Conservation (phyloP, 2,329 filamentous ascomycete species). For the Gyromitra esculenta region DNA sequence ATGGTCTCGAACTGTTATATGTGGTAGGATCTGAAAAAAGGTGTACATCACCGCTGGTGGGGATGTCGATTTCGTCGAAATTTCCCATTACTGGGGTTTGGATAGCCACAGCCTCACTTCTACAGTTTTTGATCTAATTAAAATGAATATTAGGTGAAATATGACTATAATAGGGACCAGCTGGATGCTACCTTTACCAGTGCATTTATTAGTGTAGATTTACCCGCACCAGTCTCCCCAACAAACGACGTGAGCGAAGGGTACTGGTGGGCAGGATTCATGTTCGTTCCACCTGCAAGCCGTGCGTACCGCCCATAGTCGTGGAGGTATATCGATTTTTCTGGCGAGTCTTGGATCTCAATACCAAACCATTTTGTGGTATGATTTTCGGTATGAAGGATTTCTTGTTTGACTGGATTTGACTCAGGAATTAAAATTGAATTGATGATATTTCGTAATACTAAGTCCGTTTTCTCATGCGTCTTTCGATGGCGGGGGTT, state of each 20-base stretch:
- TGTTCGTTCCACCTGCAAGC: slow-evolving; percentile 32
- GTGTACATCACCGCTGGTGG: slow-evolving; percentile 55
- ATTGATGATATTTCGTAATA: slow-evolving; percentile 42
- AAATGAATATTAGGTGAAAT: neutral
- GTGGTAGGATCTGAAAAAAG: slow-evolving; percentile 55
- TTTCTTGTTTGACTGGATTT: slow-evolving; percentile 13
- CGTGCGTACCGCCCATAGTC: slow-evolving; percentile 32
- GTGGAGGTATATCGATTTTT: slow-evolving; percentile 21
- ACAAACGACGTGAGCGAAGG: slow-evolving; percentile 55
- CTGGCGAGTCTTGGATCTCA: slow-evolving; percentile 32
- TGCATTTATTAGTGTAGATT: slow-evolving; percentile 55
- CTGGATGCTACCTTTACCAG: slow-evolving; percentile 49
- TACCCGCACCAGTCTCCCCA: slow-evolving; percentile 55
- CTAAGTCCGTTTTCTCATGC: slow-evolving; percentile 51
- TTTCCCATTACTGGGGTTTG: slow-evolving; percentile 54
- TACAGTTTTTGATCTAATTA: slow-evolving; percentile 17
- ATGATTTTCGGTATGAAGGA: slow-evolving; percentile 39
- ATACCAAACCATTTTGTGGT: slow-evolving; percentile 55
- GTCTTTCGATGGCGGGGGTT: slow-evolving; percentile 1
- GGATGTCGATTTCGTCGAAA: slow-evolving; percentile 17
- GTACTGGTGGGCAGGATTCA: slow-evolving; percentile 28
- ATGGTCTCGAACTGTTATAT: slow-evolving; percentile 36
- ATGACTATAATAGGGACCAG: neutral
- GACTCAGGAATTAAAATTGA: slow-evolving; percentile 48
- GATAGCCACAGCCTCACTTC: neutral